Conservation (phyloP, 2,329 filamentous ascomycete genomes). For the Alternaria alternata region DNA sequence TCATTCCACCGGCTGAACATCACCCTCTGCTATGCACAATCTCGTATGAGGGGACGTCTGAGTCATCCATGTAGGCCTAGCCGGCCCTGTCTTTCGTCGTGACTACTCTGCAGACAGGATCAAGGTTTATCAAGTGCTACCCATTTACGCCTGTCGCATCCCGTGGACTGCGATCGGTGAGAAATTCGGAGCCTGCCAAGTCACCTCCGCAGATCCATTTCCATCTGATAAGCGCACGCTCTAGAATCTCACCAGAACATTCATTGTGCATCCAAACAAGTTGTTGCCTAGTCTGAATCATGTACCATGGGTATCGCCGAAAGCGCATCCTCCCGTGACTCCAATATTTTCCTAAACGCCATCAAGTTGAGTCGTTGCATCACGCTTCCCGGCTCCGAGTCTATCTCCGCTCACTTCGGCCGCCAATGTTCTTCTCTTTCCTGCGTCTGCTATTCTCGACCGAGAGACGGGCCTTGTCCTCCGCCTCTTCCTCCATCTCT, state of each 20-base stretch:
- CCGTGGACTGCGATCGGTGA: slow-evolving; percentile 5
- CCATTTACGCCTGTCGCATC: background rate
- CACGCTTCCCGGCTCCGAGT: background rate
- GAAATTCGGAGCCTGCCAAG: background rate
- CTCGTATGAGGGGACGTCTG: background rate
- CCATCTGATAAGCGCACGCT: background rate
- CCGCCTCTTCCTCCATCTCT: slow-evolving; percentile 69
- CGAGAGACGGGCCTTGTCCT: slow-evolving; percentile 67
- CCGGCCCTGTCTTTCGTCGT: background rate
- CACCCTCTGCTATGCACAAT: background rate
- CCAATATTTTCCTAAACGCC: slow-evolving; percentile 1
- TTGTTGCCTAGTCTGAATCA: background rate
- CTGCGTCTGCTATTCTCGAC: slow-evolving; percentile 55
- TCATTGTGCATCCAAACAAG: background rate
- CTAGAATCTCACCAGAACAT: background rate
- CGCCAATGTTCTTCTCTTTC: slow-evolving; percentile 56
- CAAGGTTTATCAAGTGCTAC: background rate
- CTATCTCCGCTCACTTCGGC: slow-evolving; percentile 51
- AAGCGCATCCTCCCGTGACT: background rate
- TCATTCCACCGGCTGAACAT: background rate
- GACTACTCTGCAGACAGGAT: background rate
- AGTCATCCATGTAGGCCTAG: background rate
- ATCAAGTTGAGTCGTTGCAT: background rate
- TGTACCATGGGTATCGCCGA: slow-evolving; percentile 1
- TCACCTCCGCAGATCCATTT: background rate